phyloP scores from a whole-genome alignment of 805 yeast genomes.

The Teunomyces lycoperdinae region DNA sequence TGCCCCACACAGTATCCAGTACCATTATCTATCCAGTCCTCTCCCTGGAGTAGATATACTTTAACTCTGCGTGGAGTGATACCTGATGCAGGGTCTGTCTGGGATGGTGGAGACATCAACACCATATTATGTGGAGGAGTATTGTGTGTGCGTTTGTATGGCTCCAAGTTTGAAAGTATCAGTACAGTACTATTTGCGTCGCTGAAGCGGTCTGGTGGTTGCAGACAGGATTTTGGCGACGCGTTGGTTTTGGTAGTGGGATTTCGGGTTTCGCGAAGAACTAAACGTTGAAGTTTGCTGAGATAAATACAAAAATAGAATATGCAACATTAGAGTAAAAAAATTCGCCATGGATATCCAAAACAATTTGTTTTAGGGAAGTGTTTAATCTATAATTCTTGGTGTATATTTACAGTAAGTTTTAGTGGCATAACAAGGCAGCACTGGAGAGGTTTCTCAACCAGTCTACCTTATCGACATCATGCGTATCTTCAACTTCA shows the following conservation, averaged over 20 bases:
- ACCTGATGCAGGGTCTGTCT: slow-evolving; percentile 6
- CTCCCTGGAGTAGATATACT: slow-evolving; percentile 79
- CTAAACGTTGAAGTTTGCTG: background rate
- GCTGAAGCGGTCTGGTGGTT: background rate
- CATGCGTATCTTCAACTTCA: slow-evolving; percentile 97
- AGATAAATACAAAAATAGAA: background rate
- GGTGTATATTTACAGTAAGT: background rate
- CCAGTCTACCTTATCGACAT: slow-evolving; percentile 90
- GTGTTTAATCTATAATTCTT: background rate
- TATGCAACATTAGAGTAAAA: background rate
- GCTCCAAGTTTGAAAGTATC: background rate
- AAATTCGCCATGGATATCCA: too few species aligned
- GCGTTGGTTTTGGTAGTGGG: slow-evolving; percentile 2
- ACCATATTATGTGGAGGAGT: background rate
- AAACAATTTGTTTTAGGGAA: background rate
- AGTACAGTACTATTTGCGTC: background rate
- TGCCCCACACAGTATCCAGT: slow-evolving; percentile 88
- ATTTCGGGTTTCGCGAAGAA: slow-evolving; percentile 1
- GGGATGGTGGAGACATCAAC: background rate
- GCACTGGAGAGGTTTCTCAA: slow-evolving; percentile 80
- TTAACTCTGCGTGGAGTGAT: slow-evolving; percentile 73
- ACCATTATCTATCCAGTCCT: slow-evolving; percentile 88
- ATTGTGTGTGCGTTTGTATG: background rate
- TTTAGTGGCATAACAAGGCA: slow-evolving; percentile 38
- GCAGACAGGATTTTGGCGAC: background rate